phyloP scores from a whole-genome alignment of 1,284 basidiomycete species.

The Microbotryum lychnidis-dioicae region DNA sequence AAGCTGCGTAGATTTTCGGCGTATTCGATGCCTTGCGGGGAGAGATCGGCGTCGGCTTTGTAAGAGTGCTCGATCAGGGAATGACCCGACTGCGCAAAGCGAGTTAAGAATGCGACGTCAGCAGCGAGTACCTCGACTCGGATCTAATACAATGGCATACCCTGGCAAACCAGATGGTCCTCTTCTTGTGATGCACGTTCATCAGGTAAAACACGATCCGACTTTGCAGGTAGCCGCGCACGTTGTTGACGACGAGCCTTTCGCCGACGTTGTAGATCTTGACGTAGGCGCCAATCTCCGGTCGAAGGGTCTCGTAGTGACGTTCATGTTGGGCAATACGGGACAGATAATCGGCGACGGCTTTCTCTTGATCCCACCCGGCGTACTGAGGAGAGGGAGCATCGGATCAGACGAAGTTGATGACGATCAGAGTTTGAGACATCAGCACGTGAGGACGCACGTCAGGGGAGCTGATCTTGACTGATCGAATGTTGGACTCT shows the following conservation, averaged over 20 bases:
- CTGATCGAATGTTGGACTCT: conserved; percentile 84
- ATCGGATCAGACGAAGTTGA: too few species aligned
- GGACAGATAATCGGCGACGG: conserved; percentile 79
- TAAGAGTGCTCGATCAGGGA: conserved; percentile 97
- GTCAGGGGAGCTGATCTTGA: conserved; percentile 97
- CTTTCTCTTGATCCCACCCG: conserved; percentile 83
- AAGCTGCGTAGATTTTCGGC: conserved; percentile 52
- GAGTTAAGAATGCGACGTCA: not conserved
- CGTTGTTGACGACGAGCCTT: conserved; percentile 76
- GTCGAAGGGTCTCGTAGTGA: conserved; percentile 76
- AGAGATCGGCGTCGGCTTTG: conserved; percentile 95
- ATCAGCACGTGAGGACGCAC: conserved; percentile 47
- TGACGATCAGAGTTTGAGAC: not conserved
- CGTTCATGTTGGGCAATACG: conserved; percentile 83
- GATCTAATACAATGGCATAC: conserved; percentile 46
- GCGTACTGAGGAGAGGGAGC: conserved; percentile 57
- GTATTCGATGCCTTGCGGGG: conserved; percentile 90
- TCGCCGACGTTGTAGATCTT: conserved; percentile 95
- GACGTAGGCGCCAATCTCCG: conserved; percentile 70
- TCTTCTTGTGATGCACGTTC: conserved; percentile 78
- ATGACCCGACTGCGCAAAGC: conserved; percentile 61
- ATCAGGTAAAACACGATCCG: conserved; percentile 66
- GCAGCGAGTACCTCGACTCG: not conserved
- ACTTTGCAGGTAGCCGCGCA: conserved; percentile 75
- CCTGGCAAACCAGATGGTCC: conserved; percentile 93